Evolutionary conservation across 805 yeast species (phyloP), one percentile per base, ranked within the genome.

Genomic region (Schizosaccharomyces japonicus): DNA sequence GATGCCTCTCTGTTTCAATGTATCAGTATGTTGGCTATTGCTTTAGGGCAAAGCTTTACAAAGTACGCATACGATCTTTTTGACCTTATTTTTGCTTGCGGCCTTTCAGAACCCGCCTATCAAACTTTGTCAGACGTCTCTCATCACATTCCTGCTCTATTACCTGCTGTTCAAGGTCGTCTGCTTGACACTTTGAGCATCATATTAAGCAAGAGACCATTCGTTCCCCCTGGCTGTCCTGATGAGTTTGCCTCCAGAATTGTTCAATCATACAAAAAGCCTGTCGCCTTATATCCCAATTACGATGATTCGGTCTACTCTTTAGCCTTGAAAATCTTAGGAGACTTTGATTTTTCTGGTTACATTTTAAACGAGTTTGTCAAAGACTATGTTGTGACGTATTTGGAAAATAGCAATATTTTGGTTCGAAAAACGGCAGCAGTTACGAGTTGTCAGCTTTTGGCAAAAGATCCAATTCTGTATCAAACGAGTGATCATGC

Each of bases 21-120:
- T 58, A 69, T 87, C 40, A 82, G 92, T 0, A 80, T 82, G 61
- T 63, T 90, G 32, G 85, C 95, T 0, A 70, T 71, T 25, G 87
- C 96, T 0, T 82, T 87, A 13, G 95, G 95, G 0, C 92, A 94
- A 10, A 93, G 94, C 0, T 66, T 87, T 49, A 81, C 95, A 0
- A 90, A 87, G 57, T 84, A 82, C 58, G 64, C 90, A 49, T 85
- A 83, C 52, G 93, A 82, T 55, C 69, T 87, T 21, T 63, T 87
- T 47, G 85, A 79, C 53, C 68, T 80, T 62, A 71, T 87, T 63
- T 69, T 87, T 54, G 71, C 77, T 45, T 83, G 94, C 51, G 80
- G 94, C 0, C 68, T 87, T 48, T 78, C 83, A n/a, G 78, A 75
- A 53, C 78, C 80, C 52, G 75, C 87, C 75, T 77, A 82, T 56